Percentiles rank a stretch among this genome's conserved stretches.
Evolutionary conservation across 1,139 yeast species (phyloP).

Genomic region (Scheffersomyces cryptocercus): DNA sequence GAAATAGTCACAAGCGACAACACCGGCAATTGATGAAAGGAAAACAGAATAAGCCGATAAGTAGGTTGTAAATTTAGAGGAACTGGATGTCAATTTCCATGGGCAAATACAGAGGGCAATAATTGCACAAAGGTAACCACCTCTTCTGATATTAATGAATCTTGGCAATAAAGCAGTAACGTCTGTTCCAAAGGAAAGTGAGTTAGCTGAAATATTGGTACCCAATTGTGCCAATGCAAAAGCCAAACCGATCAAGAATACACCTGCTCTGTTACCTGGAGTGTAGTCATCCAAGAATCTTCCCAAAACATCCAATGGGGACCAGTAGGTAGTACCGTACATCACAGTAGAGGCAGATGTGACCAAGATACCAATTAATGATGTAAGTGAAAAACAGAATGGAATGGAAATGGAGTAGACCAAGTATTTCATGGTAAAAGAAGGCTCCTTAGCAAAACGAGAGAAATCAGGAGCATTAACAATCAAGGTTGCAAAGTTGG

Average conservation of each 20-base stretch:
- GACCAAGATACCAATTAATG: conserved; percentile 83
- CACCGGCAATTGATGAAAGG: conserved; percentile 85
- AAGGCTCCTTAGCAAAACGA: conserved; percentile 63
- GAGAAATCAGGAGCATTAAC: conserved; percentile 90
- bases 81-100: conserved; percentile 78
- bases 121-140: conserved; percentile 76
- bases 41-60: conserved; percentile 85
- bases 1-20: conserved; percentile 74
- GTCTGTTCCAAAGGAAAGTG: conserved; percentile 89
- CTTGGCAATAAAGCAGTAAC: conserved; percentile 81
- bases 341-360: conserved; percentile 76
- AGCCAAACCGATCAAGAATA: conserved; percentile 73
- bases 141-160: conserved; percentile 65
- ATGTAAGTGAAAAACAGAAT: conserved; percentile 72
- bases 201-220: conserved; percentile 89
- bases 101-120: conserved; percentile 82
- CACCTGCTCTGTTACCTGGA: conserved; percentile 79
- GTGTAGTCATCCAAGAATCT: conserved; percentile 62
- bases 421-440: conserved; percentile 43
- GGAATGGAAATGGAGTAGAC: conserved; percentile 67
- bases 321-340: conserved; percentile 78
- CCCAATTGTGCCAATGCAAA: conserved; percentile 87
- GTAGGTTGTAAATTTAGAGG: conserved; percentile 80
- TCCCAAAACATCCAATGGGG: conserved; percentile 76
- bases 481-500: conserved; percentile 84